Evolutionary conservation across 83 land plant genomes (phyloP).

Genomic region (Diphasiastrum complanatum): DNA sequence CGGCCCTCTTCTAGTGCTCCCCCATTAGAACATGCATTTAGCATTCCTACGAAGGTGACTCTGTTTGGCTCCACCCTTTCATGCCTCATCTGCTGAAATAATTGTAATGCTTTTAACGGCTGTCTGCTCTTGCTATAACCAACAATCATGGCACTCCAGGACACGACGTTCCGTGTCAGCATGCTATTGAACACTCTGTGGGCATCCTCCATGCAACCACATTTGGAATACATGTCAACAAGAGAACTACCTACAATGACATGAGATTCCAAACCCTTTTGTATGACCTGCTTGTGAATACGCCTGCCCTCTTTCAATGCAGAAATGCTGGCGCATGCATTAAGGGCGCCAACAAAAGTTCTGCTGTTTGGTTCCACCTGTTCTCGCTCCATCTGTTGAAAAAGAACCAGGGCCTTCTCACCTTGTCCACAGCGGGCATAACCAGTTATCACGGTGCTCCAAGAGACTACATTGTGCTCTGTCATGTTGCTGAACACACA

Average conservation of each 20-base stretch:
- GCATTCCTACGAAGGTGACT: too few species aligned
- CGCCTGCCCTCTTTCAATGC: constrained; percentile 14
- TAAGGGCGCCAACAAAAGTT: constrained; percentile 36
- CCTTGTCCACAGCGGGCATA: constrained; percentile 13
- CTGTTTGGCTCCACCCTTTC: too few species aligned
- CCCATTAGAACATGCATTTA: too few species aligned
- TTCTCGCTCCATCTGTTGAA: constrained; percentile 21
- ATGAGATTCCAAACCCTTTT: constrained; percentile 25
- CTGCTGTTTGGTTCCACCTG: constrained; percentile 30
- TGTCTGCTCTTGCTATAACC: too few species aligned
- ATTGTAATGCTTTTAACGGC: too few species aligned
- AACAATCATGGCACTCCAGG: too few species aligned
- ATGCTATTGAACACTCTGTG: too few species aligned
- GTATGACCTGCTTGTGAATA: constrained; percentile 26
- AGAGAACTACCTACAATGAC: constrained; percentile 37
- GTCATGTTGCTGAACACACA: constrained; percentile 16
- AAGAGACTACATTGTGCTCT: constrained; percentile 28
- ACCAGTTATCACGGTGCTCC: constrained; percentile 39
- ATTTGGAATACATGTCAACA: too few species aligned
- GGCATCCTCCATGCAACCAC: too few species aligned
- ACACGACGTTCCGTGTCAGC: too few species aligned
- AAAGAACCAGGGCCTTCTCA: constrained; percentile 21
- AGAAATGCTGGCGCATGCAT: constrained; percentile 24
- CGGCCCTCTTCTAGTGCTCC: too few species aligned
- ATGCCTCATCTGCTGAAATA: too few species aligned